These are phyloP conservation scores for Cochlearia excelsa DNA, from an alignment of 345 rosid genomes.

Conservation along the genomic window DNA sequence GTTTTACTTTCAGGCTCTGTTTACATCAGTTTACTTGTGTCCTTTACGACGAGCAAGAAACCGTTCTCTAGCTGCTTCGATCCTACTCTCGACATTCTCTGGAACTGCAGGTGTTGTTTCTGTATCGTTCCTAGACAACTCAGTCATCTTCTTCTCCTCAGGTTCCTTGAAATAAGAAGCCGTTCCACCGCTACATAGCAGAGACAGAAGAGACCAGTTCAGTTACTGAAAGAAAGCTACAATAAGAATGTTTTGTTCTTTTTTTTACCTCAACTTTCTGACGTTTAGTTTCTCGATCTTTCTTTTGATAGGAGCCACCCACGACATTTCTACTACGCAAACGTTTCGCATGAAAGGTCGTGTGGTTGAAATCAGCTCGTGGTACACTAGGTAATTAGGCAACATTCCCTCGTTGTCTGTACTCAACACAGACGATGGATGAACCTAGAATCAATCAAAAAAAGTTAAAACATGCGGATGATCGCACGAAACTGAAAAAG, in stretches of 20 bases:
- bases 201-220: not conserved
- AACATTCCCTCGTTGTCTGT: slow-evolving; percentile 70
- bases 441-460: slow-evolving; percentile 46
- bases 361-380: slow-evolving; percentile 77
- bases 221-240: not conserved
- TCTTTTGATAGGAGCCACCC: slow-evolving; percentile 65
- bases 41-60: slow-evolving; percentile 89
- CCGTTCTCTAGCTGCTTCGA: slow-evolving; percentile 86
- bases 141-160: slow-evolving; percentile 38
- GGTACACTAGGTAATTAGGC: slow-evolving; percentile 73
- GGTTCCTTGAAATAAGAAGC: slow-evolving; percentile 32
- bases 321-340: slow-evolving; percentile 62
- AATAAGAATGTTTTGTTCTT: slow-evolving; percentile 6
- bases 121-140: slow-evolving; percentile 33
- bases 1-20: not conserved
- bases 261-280: slow-evolving; percentile 68
- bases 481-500: not conserved
- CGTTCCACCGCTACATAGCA: slow-evolving; percentile 60
- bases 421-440: slow-evolving; percentile 72
- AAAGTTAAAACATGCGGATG: slow-evolving; percentile 1
- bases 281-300: slow-evolving; percentile 66
- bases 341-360: slow-evolving; percentile 81
- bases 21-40: slow-evolving; percentile 41
- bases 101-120: slow-evolving; percentile 26
- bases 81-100: slow-evolving; percentile 48